A percentile compares a stretch with the other conserved stretches of the same genome.
Conservation (phyloP, 2,329 filamentous ascomycete species). For the Aureobasidium vineae region DNA sequence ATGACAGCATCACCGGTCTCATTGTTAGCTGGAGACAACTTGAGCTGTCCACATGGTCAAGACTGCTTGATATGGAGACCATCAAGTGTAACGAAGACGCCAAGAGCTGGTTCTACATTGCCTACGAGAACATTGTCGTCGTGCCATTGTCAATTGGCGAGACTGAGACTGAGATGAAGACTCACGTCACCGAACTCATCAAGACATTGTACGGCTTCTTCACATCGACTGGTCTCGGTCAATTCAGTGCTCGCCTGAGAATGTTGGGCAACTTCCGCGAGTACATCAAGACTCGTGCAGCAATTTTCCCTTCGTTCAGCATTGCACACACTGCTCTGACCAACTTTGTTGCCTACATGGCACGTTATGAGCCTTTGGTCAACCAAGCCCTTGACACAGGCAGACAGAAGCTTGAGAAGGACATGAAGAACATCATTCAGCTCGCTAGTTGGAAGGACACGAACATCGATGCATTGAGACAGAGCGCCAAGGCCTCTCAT, state of each 20-base stretch:
- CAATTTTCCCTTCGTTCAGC: slow-evolving; percentile 53
- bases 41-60: slow-evolving; percentile 89
- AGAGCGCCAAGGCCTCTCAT: slow-evolving; percentile 88
- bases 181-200: slow-evolving; percentile 52
- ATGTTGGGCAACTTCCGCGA: slow-evolving; percentile 62
- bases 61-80: slow-evolving; percentile 79
- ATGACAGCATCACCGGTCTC: slow-evolving; percentile 74
- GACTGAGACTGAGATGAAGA: slow-evolving; percentile 9
- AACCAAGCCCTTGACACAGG: slow-evolving; percentile 64
- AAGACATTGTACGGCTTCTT: slow-evolving; percentile 78
- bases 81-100: slow-evolving; percentile 74
- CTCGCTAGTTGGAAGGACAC: slow-evolving; percentile 98
- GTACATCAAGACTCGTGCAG: slow-evolving; percentile 61
- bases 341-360: slow-evolving; percentile 76
- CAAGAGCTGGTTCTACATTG: slow-evolving; percentile 92
- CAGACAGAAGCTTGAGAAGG: slow-evolving; percentile 77
- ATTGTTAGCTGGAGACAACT: slow-evolving; percentile 88
- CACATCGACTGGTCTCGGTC: slow-evolving; percentile 72
- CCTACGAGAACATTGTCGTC: slow-evolving; percentile 83
- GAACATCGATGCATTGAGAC: slow-evolving; percentile 83
- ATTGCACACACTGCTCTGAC: slow-evolving; percentile 62
- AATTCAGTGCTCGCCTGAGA: slow-evolving; percentile 67
- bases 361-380: slow-evolving; percentile 66
- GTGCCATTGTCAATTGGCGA: slow-evolving; percentile 62
- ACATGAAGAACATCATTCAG: slow-evolving; percentile 88